Evolutionary conservation across 164 flowering plant genomes (phyloP), one percentile per base, ranked within the genome.

Genomic region (Tetracentron sinense): DNA sequence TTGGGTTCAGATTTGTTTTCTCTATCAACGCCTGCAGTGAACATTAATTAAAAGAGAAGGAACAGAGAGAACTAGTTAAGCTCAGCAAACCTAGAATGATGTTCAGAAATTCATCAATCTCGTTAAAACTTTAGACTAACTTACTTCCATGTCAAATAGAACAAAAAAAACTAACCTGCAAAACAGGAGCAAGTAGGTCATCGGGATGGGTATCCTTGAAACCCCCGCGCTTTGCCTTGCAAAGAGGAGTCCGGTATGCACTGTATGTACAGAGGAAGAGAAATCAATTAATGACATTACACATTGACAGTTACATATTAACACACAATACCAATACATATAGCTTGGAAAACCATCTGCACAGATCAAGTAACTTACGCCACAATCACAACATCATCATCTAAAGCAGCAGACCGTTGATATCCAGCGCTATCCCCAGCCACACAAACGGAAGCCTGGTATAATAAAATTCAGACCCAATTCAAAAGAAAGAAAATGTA

Each of bases 161-260:
- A 58, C 16, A 42, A 15, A 11, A 27, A 44, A 0, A 55, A 68
- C 63, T 7, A 21, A 89, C 97, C 96, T 72, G 89, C 52, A 95
- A 71, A 64, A 92, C 96, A 27, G 94, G 78, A 27, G 97, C 88
- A 57, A 94, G 96, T 19, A 91, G 60, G 67, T 92, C 98, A 68
- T 94, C 98, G 27, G 93, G 64, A 62, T 42, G 73, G 2, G 98
- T 94, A 63, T 94, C 97, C 77, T 94, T 94, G 76, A 91, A 91
- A 23, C 95, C 89, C 22, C 97, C 98, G 30, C 96, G 85, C 70
- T 88, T 94, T 1, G 97, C 44, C 75, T 91, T 94, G 83, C 98
- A 95, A 26, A 84, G 63, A 3, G 97, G 72, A 59, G 96, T 86
- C 52, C 96, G 75, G 59, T 78, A 73, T 0, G 97, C 97, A 23